These are phyloP conservation scores for Myxozyma mucilagina DNA, from an alignment of 805 yeast genomes.

Conservation along the genomic window DNA sequence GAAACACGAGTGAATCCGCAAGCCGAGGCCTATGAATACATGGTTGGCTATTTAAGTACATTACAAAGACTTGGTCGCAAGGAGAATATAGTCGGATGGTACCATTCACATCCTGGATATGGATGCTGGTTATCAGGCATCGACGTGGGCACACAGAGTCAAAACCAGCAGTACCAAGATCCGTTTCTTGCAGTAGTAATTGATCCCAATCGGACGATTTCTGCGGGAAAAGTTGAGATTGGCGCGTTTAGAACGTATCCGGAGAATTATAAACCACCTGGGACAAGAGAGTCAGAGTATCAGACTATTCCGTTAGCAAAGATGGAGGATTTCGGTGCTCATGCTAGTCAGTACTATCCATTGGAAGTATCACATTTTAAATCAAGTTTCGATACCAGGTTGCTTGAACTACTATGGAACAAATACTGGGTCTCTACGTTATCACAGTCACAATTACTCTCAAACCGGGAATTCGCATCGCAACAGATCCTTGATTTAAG, in stretches of 20 bases:
- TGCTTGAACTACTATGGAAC: conserved; percentile 48
- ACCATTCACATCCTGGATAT: conserved; percentile 94
- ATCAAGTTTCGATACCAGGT: conserved; percentile 50
- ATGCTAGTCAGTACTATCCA: conserved; percentile 67
- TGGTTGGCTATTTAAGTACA: conserved; percentile 76
- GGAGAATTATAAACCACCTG: conserved; percentile 39
- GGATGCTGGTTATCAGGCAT: conserved; percentile 96
- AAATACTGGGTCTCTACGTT: conserved; percentile 52
- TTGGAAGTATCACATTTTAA: conserved; percentile 62
- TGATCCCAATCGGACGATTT: conserved; percentile 71
- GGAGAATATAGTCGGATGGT: conserved; percentile 94
- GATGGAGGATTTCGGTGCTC: conserved; percentile 66
- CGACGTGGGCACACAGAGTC: conserved; percentile 83
- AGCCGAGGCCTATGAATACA: conserved; percentile 89
- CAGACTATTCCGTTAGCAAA: conserved; percentile 51
- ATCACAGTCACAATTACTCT: conserved; percentile 36
- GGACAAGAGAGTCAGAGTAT: conserved; percentile 18
- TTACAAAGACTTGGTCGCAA: conserved; percentile 51
- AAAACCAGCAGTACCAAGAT: conserved; percentile 86
- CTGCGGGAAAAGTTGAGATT: conserved; percentile 69
- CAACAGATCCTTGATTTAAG: conserved; percentile 38
- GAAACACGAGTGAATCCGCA: conserved; percentile 95
- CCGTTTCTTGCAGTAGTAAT: conserved; percentile 86
- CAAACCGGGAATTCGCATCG: conserved; percentile 36
- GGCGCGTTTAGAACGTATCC: conserved; percentile 84